Evolutionary conservation across 805 yeast species (phyloP).

Genomic region (Zygosaccharomyces bailii): DNA sequence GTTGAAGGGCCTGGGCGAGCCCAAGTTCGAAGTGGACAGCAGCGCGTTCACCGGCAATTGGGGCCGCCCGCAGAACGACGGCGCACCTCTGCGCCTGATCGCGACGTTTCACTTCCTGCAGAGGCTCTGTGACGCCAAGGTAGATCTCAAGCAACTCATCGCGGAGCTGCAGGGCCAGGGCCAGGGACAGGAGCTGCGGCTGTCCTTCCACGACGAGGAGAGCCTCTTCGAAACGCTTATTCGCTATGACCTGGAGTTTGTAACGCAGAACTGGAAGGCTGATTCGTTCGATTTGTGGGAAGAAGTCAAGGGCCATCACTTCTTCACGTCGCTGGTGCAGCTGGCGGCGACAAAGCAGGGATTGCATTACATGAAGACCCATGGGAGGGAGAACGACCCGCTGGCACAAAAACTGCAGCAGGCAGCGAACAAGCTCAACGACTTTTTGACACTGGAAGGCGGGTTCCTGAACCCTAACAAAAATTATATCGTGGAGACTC

Average conservation of each 20-base stretch:
- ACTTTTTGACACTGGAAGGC: slow-evolving; percentile 28
- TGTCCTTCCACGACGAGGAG: slow-evolving; percentile 28
- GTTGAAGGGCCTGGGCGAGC: slow-evolving; percentile 76
- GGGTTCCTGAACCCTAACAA: slow-evolving; percentile 39
- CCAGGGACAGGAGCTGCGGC: too few relatives aligned
- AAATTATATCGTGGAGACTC: slow-evolving; percentile 70
- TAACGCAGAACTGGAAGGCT: slow-evolving; percentile 56
- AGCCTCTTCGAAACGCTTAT: slow-evolving; percentile 51
- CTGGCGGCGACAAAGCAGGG: slow-evolving; percentile 65
- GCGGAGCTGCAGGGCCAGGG: slow-evolving; percentile 15
- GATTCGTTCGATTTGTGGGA: slow-evolving; percentile 92
- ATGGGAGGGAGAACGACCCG: slow-evolving; percentile 4
- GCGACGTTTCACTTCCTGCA: slow-evolving; percentile 57
- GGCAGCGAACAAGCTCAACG: slow-evolving; percentile 23
- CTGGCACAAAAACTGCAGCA: slow-evolving; percentile 30
- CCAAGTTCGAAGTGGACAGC: slow-evolving; percentile 73
- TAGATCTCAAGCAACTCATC: slow-evolving; percentile 32
- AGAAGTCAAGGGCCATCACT: slow-evolving; percentile 70
- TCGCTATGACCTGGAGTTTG: slow-evolving; percentile 67
- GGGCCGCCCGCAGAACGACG: slow-evolving; percentile 97
- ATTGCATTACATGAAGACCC: slow-evolving; percentile 36
- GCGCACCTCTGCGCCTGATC: slow-evolving; percentile 79
- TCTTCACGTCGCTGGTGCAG: slow-evolving; percentile 76
- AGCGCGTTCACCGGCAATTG: slow-evolving; percentile 60
- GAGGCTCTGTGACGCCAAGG: slow-evolving; percentile 38